phyloP scores from a whole-genome alignment of 495 filamentous ascomycete genomes.

The Trichoderma gamsii region DNA sequence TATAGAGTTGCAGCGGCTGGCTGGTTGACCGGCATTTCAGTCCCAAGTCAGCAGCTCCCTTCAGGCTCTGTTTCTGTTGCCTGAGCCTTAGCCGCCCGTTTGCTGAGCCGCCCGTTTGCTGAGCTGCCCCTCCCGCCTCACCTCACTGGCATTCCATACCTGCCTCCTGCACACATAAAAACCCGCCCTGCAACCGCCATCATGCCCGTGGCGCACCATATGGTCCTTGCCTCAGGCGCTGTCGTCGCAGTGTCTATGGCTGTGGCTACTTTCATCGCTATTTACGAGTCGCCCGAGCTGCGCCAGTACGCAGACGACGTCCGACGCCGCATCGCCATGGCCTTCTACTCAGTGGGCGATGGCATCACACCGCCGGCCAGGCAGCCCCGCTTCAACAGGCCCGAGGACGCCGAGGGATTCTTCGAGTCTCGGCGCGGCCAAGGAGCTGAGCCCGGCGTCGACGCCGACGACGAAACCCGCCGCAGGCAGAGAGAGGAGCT shows the following conservation, averaged over 20 bases:
- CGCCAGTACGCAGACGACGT: slow-evolving; percentile 69
- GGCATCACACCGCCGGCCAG: slow-evolving; percentile 54
- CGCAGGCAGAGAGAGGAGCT: slow-evolving; percentile 67
- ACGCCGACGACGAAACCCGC: slow-evolving; percentile 62
- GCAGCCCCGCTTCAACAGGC: slow-evolving; percentile 48
- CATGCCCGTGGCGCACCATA: slow-evolving; percentile 45
- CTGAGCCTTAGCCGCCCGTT: slow-evolving; percentile 2
- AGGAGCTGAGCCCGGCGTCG: slow-evolving; percentile 52
- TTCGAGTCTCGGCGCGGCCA: slow-evolving; percentile 38
- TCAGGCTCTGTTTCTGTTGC: neutral
- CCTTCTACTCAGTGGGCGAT: slow-evolving; percentile 71
- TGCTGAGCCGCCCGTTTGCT: neutral
- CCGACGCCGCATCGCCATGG: slow-evolving; percentile 71
- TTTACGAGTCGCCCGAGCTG: slow-evolving; percentile 80
- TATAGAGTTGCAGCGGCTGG: neutral
- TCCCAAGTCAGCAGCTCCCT: neutral
- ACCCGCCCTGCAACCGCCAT: slow-evolving; percentile 13
- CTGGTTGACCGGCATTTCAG: neutral
- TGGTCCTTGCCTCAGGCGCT: slow-evolving; percentile 54
- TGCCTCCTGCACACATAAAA: neutral
- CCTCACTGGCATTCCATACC: neutral
- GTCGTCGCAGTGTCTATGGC: slow-evolving; percentile 70
- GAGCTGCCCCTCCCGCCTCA: neutral
- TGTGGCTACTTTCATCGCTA: slow-evolving; percentile 73
- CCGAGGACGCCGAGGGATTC: slow-evolving; percentile 54